Conservation (phyloP, 2,329 filamentous ascomycete genomes). For the Pseudogymnoascus sp. region DNA sequence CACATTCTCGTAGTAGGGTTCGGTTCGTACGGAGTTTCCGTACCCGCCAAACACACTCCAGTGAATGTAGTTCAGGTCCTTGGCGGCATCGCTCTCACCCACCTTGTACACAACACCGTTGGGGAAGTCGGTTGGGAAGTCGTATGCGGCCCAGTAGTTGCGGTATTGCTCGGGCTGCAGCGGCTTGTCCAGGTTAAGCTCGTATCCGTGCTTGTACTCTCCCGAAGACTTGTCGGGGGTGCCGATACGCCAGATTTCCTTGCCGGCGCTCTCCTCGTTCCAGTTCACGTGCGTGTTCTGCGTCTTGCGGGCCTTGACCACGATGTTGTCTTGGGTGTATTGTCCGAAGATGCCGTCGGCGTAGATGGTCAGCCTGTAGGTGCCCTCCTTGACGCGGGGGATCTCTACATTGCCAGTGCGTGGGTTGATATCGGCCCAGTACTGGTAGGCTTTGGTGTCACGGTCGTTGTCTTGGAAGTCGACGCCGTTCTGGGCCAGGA, state of each 20-base stretch:
- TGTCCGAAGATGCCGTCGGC: constrained; percentile 55
- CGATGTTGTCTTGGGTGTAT: constrained; percentile 44
- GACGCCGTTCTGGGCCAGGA: constrained; percentile 43
- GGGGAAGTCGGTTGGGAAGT: constrained; percentile 52
- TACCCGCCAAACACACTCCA: constrained; percentile 56
- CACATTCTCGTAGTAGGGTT: constrained; percentile 38
- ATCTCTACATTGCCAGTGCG: constrained; percentile 42
- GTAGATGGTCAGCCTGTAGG: constrained; percentile 55
- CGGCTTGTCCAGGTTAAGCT: constrained; percentile 39
- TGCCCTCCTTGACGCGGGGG: constrained; percentile 46
- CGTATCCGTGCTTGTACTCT: constrained; percentile 52
- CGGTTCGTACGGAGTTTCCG: constrained; percentile 38
- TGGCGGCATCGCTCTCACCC: constrained; percentile 39
- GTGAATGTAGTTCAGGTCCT: constrained; percentile 56
- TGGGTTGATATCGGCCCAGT: constrained; percentile 47
- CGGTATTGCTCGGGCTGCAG: constrained; percentile 49
- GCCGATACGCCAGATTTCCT: constrained; percentile 55
- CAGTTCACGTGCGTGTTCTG: constrained; percentile 37
- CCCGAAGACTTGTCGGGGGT: constrained; percentile 53
- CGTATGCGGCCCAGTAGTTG: constrained; percentile 53
- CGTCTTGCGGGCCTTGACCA: constrained; percentile 32
- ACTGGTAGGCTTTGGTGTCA: constrained; percentile 49
- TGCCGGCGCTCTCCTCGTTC: constrained; percentile 47
- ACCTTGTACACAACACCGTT: constrained; percentile 49
- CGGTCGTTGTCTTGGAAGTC: constrained; percentile 53